phyloP scores from a whole-genome alignment of 345 rosid species.

The Citrus medica region DNA sequence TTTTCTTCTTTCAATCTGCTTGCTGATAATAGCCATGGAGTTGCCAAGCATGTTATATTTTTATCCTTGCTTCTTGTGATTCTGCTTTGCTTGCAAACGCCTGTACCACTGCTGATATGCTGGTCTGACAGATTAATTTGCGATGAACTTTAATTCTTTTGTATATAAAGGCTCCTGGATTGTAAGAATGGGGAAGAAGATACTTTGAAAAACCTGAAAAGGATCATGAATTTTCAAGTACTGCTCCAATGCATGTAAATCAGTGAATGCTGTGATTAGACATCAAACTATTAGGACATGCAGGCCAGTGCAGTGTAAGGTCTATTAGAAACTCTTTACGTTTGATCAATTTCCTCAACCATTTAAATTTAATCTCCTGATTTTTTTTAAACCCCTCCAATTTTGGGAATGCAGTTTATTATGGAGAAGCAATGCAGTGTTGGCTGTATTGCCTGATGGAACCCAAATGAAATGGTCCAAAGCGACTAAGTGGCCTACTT shows the following conservation, averaged over 20 bases:
- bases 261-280: neutral
- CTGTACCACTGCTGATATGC: neutral
- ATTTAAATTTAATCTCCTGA: neutral
- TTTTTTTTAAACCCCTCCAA: no score
- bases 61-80: neutral
- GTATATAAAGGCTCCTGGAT: neutral
- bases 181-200: neutral
- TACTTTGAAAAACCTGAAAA: neutral
- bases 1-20: constrained; percentile 5
- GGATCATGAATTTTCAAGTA: neutral
- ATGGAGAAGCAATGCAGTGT: no score
- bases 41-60: neutral
- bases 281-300: neutral
- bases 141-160: neutral
- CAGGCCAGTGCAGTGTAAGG: neutral
- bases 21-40: neutral
- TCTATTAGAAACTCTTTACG: neutral
- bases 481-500: no score
- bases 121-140: neutral
- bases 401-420: no score
- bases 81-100: neutral
- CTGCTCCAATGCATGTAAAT: neutral
- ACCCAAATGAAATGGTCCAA: no score
- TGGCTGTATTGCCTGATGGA: no score
- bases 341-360: neutral